Conservation (phyloP, 1,284 basidiomycete species). For the Cryptococcus jaspeensis region DNA sequence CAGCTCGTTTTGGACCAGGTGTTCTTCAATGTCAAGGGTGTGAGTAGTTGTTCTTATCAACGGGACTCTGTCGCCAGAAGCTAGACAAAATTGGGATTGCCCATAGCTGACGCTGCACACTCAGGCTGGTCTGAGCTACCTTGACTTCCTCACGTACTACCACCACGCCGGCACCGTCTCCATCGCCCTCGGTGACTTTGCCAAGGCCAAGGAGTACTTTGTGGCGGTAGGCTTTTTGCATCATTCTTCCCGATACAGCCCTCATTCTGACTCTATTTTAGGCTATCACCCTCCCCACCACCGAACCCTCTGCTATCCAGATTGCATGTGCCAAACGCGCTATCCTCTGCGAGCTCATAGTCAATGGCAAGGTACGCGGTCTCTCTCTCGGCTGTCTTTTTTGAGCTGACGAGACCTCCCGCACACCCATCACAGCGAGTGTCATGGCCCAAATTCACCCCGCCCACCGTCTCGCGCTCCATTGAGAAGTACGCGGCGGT, state of each 20-base stretch:
- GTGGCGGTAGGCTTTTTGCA: slow-evolving; percentile 24
- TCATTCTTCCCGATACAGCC: neutral
- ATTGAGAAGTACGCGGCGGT: slow-evolving; percentile 31
- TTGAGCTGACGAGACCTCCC: neutral
- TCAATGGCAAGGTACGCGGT: slow-evolving; percentile 34
- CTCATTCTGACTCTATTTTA: slow-evolving; percentile 9
- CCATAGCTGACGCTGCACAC: neutral
- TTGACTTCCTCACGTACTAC: slow-evolving; percentile 44
- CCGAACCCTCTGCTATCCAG: slow-evolving; percentile 40
- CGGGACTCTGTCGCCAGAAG: no score
- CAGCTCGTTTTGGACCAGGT: slow-evolving; percentile 12
- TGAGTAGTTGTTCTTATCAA: slow-evolving; percentile 13
- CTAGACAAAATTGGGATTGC: no score
- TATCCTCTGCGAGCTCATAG: slow-evolving; percentile 40
- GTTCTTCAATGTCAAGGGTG: slow-evolving; percentile 26
- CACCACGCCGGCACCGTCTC: slow-evolving; percentile 43
- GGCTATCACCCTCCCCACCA: slow-evolving; percentile 37
- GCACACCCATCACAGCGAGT: slow-evolving; percentile 11
- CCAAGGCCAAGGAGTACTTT: slow-evolving; percentile 33
- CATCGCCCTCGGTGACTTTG: slow-evolving; percentile 26
- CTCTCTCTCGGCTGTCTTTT: neutral
- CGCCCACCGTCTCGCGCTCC: slow-evolving; percentile 20
- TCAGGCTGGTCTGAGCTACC: slow-evolving; percentile 25
- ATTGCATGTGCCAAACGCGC: slow-evolving; percentile 42
- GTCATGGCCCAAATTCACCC: slow-evolving; percentile 34